Conservation (phyloP, 192 early-diverging fungal species). For the Linnemannia exigua region DNA sequence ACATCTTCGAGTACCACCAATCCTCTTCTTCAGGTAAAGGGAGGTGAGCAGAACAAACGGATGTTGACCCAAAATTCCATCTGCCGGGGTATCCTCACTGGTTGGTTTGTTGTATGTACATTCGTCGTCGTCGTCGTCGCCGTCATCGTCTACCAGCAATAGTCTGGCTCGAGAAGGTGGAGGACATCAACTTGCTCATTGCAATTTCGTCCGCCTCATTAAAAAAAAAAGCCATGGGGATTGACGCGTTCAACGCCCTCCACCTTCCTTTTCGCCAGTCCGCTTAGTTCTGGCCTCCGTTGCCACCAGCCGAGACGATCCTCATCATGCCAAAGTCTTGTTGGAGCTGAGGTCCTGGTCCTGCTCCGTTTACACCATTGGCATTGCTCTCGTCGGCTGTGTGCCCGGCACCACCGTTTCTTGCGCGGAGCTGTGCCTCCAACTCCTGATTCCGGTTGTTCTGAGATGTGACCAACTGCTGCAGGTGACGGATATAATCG, state of each 20-base stretch:
- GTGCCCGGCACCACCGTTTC: conserved; percentile 5
- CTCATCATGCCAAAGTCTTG: conserved; percentile 58
- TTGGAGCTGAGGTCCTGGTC: conserved; percentile 52
- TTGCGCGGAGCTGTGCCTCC: conserved; percentile 64
- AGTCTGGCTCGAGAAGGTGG: background rate
- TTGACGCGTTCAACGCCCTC: background rate
- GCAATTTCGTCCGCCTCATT: background rate
- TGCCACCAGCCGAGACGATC: conserved; percentile 33
- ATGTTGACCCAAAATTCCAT: background rate
- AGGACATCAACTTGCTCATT: background rate
- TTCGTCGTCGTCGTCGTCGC: background rate
- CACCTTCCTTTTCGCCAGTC: background rate
- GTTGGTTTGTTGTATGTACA: conserved; percentile 1
- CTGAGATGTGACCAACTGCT: conserved; percentile 76
- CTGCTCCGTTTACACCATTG: conserved; percentile 25
- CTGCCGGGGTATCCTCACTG: background rate
- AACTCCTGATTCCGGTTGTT: conserved; percentile 79
- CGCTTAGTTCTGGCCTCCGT: conserved; percentile 35
- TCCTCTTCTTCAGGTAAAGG: background rate
- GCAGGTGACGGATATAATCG: conserved; percentile 91
- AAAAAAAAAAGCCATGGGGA: background rate
- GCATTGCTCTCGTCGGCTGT: background rate
- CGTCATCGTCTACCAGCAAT: too few relatives aligned
- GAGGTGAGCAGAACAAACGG: background rate
- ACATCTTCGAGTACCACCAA: background rate